Conservation (phyloP, 257 asterid species). For the Jaltomata sinuosa region DNA sequence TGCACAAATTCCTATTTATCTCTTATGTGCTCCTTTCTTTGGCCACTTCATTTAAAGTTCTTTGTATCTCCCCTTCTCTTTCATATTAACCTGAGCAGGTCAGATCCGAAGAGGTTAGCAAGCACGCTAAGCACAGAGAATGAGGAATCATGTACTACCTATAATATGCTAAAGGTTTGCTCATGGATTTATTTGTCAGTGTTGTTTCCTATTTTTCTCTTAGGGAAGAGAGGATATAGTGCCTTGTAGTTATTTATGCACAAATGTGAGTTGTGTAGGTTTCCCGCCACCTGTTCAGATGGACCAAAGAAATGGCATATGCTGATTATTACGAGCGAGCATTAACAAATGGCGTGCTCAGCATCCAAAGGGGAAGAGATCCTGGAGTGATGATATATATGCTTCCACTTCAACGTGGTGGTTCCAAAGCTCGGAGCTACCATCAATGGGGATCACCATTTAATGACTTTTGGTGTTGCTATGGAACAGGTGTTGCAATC, state of each 20-base stretch:
- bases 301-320: slow-evolving; percentile 82
- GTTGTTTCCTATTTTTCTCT: not conserved
- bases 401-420: slow-evolving; percentile 75
- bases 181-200: not conserved
- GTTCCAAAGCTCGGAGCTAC: slow-evolving; percentile 64
- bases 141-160: slow-evolving; percentile 89
- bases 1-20: not conserved
- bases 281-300: slow-evolving; percentile 75
- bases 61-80: not conserved
- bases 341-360: slow-evolving; percentile 74
- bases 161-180: slow-evolving; percentile 83
- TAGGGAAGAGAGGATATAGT: not conserved
- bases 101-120: slow-evolving; percentile 68
- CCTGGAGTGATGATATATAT: slow-evolving; percentile 89
- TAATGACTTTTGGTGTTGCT: slow-evolving; percentile 90
- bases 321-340: slow-evolving; percentile 93
- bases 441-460: slow-evolving; percentile 74
- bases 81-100: slow-evolving; percentile 27
- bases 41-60: not conserved
- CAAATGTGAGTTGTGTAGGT: slow-evolving; percentile 37
- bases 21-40: not conserved
- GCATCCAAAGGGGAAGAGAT: slow-evolving; percentile 82
- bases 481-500: slow-evolving; percentile 62
- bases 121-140: slow-evolving; percentile 43
- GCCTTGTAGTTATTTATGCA: not conserved